phyloP scores from a whole-genome alignment of 73 alveolate species.

The Diophrys appendiculata region DNA sequence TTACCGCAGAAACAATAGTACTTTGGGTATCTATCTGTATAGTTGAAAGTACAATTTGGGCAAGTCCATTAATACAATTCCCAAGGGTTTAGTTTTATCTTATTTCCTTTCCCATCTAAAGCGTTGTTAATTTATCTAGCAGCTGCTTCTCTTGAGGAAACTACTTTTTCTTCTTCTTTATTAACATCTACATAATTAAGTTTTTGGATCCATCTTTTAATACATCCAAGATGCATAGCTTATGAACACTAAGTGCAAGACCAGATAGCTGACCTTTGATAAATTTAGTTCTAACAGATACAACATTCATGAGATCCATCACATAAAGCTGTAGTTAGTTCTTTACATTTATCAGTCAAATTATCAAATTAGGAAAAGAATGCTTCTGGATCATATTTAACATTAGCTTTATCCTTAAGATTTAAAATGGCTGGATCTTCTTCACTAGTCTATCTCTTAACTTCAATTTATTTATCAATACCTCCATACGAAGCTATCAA shows the following conservation, averaged over 20 bases:
- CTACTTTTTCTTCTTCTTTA: constrained; percentile 35
- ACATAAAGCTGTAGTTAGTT: constrained; percentile 34
- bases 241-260: constrained; percentile 84
- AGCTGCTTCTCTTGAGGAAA: constrained; percentile 8
- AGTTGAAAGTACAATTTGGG: constrained; percentile 88
- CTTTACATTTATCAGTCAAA: constrained; percentile 51
- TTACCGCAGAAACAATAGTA: constrained; percentile 90
- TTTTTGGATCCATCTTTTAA: constrained; percentile 92
- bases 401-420: constrained; percentile 39
- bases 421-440: constrained; percentile 20
- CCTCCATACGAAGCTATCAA: background rate
- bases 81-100: constrained; percentile 11
- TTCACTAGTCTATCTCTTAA: background rate
- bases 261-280: constrained; percentile 77
- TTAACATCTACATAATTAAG: constrained; percentile 64
- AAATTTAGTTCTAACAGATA: constrained; percentile 72
- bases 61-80: constrained; percentile 85
- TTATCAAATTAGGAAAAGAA: constrained; percentile 39
- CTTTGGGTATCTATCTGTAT: constrained; percentile 80
- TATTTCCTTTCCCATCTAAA: constrained; percentile 15
- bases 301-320: constrained; percentile 62
- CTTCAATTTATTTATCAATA: background rate
- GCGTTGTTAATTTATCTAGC: constrained; percentile 17
- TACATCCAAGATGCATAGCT: constrained; percentile 90
- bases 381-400: constrained; percentile 43